Percentiles rank a stretch among this genome's conserved stretches.
These are phyloP conservation scores for Penicillium mononematosum DNA, from an alignment of 495 filamentous ascomycete genomes.

Conservation along the genomic window DNA sequence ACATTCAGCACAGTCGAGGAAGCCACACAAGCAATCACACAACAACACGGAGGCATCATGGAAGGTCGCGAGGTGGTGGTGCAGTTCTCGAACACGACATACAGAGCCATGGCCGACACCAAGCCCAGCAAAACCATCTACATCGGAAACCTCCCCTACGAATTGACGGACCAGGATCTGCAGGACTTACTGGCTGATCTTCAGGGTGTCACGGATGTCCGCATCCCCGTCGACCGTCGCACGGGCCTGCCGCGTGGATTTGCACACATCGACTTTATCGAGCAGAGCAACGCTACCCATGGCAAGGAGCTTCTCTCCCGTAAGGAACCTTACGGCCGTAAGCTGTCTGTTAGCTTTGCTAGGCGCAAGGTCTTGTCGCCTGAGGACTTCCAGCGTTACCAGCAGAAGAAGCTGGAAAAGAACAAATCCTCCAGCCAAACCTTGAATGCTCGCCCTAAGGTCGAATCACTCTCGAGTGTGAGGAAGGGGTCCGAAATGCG, in stretches of 20 bases:
- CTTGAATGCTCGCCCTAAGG: background rate
- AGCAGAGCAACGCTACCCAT: slow-evolving; percentile 57
- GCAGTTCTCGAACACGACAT: slow-evolving; percentile 47
- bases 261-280: slow-evolving; percentile 81
- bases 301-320: slow-evolving; percentile 57
- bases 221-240: slow-evolving; percentile 84
- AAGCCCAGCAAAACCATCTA: slow-evolving; percentile 68
- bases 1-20: slow-evolving; percentile 57
- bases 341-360: slow-evolving; percentile 65
- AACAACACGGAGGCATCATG: slow-evolving; percentile 66
- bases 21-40: slow-evolving; percentile 60
- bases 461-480: background rate
- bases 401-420: slow-evolving; percentile 9
- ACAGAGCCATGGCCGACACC: slow-evolving; percentile 14
- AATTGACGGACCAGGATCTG: slow-evolving; percentile 84
- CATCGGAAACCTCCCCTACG: slow-evolving; percentile 86
- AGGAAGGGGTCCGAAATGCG: background rate
- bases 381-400: background rate
- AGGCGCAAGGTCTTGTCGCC: slow-evolving; percentile 14
- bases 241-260: slow-evolving; percentile 89
- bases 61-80: slow-evolving; percentile 75
- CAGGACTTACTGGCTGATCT: slow-evolving; percentile 76
- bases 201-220: slow-evolving; percentile 71
- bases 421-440: background rate
- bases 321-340: slow-evolving; percentile 62